Evolutionary conservation across 148 eudicot species (phyloP).

Genomic region (Heliamphora exappendiculata): DNA sequence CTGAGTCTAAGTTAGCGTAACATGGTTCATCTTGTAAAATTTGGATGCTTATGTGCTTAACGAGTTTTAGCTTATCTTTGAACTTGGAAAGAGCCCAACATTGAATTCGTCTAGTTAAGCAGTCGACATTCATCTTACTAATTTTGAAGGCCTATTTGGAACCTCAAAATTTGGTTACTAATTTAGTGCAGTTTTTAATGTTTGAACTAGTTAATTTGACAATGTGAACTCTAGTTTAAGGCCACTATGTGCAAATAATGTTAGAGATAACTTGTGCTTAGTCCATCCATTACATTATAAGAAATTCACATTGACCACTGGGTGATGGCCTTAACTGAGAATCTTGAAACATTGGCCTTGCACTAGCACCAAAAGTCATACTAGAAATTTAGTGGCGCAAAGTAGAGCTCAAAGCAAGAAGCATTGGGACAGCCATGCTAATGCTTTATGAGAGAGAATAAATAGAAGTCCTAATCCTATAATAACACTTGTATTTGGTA

Average conservation of each 20-base stretch:
- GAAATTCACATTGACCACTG: neutral
- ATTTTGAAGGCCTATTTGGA: neutral
- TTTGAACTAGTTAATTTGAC: neutral
- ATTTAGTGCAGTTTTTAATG: neutral
- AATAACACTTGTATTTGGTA: neutral
- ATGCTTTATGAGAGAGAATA: neutral
- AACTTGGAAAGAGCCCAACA: neutral
- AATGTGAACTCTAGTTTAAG: neutral
- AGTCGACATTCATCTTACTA: neutral
- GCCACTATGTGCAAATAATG: neutral
- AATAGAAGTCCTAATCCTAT: neutral
- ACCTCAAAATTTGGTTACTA: neutral
- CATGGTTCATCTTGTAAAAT: neutral
- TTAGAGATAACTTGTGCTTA: neutral
- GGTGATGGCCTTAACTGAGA: neutral
- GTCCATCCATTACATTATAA: neutral
- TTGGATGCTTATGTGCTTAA: neutral
- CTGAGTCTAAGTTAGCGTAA: neutral
- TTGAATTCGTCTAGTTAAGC: neutral
- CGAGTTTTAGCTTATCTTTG: neutral
- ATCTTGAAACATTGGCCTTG: neutral
- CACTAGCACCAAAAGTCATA: constrained; percentile 7
- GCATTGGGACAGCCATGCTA: neutral
- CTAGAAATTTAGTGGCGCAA: neutral
- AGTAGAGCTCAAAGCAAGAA: constrained; percentile 7